A percentile compares a stretch with the other conserved stretches of the same genome.
Evolutionary conservation across 257 asterid species (phyloP).

Genomic region (Coffea canephora): DNA sequence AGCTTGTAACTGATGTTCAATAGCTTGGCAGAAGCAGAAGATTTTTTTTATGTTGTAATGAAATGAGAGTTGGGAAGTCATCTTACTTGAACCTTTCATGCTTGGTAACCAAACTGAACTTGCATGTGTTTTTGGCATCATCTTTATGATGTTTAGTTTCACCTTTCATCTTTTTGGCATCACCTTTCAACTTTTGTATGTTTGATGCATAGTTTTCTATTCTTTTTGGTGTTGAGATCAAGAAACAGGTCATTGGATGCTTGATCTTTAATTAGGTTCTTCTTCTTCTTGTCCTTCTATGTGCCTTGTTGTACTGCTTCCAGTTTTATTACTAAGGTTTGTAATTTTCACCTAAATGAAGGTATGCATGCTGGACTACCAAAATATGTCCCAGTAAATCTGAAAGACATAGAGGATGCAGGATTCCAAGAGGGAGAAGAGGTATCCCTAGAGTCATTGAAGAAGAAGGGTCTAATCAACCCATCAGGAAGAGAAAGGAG

Average conservation of each 20-base stretch:
- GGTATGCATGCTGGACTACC: conserved; percentile 96
- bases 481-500: conserved; percentile 96
- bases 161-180: not conserved
- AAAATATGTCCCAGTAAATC: conserved; percentile 81
- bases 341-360: conserved; percentile 14
- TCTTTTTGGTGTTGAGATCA: not conserved
- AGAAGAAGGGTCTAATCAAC: conserved; percentile 75
- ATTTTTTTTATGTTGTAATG: not conserved
- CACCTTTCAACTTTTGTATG: not conserved
- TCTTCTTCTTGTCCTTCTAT: not conserved
- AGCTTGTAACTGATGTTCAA: not conserved
- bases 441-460: conserved; percentile 89
- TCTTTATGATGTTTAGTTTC: not conserved
- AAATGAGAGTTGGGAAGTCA: not conserved
- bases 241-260: not conserved
- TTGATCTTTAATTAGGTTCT: not conserved
- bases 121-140: not conserved
- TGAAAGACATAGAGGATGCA: conserved; percentile 73
- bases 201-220: not conserved
- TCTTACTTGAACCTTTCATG: not conserved
- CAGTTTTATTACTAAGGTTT: not conserved
- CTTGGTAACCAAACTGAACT: not conserved
- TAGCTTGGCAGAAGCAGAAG: not conserved
- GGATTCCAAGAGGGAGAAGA: conserved; percentile 93
- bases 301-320: not conserved